Conservation (phyloP, 768 basidiomycete genomes). For the Lactifluus subvellereus region DNA sequence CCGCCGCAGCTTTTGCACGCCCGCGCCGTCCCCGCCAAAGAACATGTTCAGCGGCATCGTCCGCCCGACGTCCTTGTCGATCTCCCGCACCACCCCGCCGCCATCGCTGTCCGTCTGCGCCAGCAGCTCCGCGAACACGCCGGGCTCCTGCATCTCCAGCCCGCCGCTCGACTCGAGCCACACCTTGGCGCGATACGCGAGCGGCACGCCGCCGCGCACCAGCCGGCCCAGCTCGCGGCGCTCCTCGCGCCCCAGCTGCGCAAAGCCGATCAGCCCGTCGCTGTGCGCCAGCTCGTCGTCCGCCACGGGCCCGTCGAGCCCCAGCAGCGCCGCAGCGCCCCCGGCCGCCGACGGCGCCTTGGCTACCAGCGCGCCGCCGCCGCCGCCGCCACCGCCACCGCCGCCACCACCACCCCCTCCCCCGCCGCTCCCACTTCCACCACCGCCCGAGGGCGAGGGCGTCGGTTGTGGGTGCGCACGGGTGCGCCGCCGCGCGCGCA, state of each 20-base stretch:
- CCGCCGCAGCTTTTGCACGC: constrained; percentile 85
- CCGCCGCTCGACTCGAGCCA: constrained; percentile 95
- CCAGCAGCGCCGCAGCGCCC: constrained; percentile 60
- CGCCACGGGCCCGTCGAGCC: constrained; percentile 54
- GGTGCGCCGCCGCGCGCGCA: constrained; percentile 43
- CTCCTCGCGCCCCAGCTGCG: constrained; percentile 79
- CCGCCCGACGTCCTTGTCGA: constrained; percentile 92
- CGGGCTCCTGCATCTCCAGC: constrained; percentile 87
- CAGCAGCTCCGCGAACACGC: constrained; percentile 82
- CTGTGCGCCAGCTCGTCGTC: constrained; percentile 75
- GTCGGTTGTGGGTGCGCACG: constrained; percentile 42
- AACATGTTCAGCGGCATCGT: constrained; percentile 94
- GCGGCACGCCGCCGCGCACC: constrained; percentile 81
- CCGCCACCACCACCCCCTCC: background rate
- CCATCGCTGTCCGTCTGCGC: constrained; percentile 36
- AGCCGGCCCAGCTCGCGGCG: constrained; percentile 73
- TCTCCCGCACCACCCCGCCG: constrained; percentile 61
- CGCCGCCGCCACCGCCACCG: constrained; percentile 12
- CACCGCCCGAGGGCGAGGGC: constrained; percentile 19
- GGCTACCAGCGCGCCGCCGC: background rate
- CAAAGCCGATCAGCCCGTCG: constrained; percentile 85
- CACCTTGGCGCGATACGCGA: constrained; percentile 79
- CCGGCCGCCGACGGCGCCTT: constrained; percentile 26
- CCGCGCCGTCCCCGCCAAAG: constrained; percentile 95
- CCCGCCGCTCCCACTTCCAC: constrained; percentile 25